Evolutionary conservation across 2,329 filamentous ascomycete genomes (phyloP), one percentile per base, ranked within the genome.

Genomic region (Pseudocercospora ulei): DNA sequence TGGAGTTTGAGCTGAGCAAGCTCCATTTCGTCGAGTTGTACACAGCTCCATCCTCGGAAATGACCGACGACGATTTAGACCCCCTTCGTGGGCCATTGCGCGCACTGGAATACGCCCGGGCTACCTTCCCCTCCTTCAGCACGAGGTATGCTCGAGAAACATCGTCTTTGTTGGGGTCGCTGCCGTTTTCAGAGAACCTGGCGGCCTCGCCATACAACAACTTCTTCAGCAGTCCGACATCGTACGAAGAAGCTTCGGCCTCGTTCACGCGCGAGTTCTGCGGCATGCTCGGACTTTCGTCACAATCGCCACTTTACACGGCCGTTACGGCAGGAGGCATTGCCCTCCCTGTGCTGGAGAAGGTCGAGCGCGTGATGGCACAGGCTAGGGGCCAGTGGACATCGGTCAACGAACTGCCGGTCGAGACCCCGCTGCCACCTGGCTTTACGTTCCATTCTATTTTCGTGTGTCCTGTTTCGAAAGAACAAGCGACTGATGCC

Each of bases 381-480:
- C 78, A 85, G 52, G 87, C 88, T 62, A 78, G 83, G 46, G 93
- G 88, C 0, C 87, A 93, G 62, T 98, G 90, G 90, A 95, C 87
- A 0, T 87, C 84, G 3, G 75, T 82, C 44, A 79, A 90, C 56
- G 90, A 98, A 61, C 68, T 98, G 11, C 85, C 88, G 0, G 73
- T 79, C 27, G 77, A 80, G 60, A 78, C 78, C 9, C 73, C 77
- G 0, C 64, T 80, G 3, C 77, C 77, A 2, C 71, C 71, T 2
- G 68, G 69, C 4, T 80, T 78, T 56, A 68, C 73, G 36, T 98
- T 93, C 67, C 90, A 98, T 62, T 82, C 82, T 39, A 95, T 98
- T 57, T 98, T 98, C 58, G 90, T 98, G 26, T 98, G 90, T 57
- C 90, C 90, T 0, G 90, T 98, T 3, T 87, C 81, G 54, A 96